Conservation (phyloP, 1,284 basidiomycete genomes). For the Trichosporon inkin region DNA sequence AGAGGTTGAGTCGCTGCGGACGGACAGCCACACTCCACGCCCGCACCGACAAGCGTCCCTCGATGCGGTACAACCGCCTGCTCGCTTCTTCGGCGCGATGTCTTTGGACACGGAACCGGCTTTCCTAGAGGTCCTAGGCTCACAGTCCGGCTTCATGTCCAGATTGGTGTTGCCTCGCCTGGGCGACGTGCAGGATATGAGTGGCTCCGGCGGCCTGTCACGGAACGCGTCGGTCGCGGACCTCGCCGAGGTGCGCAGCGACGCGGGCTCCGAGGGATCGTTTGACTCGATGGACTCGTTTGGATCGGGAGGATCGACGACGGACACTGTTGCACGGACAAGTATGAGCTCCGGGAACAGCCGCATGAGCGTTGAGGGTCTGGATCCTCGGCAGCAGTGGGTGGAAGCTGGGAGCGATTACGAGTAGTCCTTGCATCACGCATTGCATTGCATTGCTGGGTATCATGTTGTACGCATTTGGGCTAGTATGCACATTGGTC, state of each 20-base stretch:
- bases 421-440: no score
- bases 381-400: no score
- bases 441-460: no score
- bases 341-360: neutral
- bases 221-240: neutral
- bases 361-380: neutral
- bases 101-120: neutral
- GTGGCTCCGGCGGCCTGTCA: neutral
- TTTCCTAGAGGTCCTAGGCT: no score
- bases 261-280: neutral
- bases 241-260: neutral
- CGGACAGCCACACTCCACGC: neutral
- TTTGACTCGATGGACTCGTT: conserved; percentile 1
- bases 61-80: neutral
- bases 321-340: neutral
- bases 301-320: neutral
- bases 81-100: neutral
- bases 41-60: neutral
- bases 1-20: neutral
- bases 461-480: no score
- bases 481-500: no score
- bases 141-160: no score
- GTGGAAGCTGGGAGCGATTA: no score
- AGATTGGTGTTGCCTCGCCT: neutral
- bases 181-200: neutral